These are phyloP conservation scores for Aspergillus coremiiformis DNA, from an alignment of 495 filamentous ascomycete genomes.

Conservation along the genomic window DNA sequence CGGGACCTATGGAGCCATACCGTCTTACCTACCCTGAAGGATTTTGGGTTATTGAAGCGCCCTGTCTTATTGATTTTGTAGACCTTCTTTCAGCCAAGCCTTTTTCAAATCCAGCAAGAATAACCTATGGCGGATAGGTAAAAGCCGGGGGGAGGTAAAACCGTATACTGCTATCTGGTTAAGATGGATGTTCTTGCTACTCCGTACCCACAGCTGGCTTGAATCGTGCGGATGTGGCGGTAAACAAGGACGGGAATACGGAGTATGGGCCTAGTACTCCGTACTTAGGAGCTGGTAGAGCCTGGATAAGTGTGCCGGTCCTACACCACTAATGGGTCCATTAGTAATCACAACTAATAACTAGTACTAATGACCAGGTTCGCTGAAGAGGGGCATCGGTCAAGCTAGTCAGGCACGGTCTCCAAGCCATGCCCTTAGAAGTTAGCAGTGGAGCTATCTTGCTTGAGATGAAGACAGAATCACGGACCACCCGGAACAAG, in stretches of 20 bases:
- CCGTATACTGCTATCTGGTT: too few species aligned
- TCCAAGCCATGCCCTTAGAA: slow-evolving; percentile 6
- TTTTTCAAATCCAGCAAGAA: too few species aligned
- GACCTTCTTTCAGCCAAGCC: background rate
- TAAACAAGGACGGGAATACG: too few species aligned
- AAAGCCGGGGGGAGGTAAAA: too few species aligned
- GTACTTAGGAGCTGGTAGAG: background rate
- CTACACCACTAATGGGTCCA: too few species aligned
- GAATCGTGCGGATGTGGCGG: background rate
- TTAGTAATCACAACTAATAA: slow-evolving; percentile 2
- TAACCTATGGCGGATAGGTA: too few species aligned
- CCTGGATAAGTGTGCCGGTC: background rate
- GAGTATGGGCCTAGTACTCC: too few species aligned
- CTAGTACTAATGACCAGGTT: slow-evolving; percentile 5
- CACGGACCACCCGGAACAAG: slow-evolving; percentile 2
- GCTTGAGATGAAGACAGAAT: slow-evolving; percentile 1
- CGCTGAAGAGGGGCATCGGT: slow-evolving; percentile 4
- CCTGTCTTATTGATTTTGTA: background rate
- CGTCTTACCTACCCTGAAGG: background rate
- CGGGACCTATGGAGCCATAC: too few species aligned
- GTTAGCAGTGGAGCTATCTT: slow-evolving; percentile 7
- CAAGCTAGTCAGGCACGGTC: slow-evolving; percentile 12
- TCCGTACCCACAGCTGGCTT: too few species aligned
- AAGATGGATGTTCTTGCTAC: too few species aligned
- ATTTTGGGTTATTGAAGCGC: background rate